Base-by-base conservation (phyloP, 2,329 filamentous ascomycete species). In the Epichloe bromicola region DNA sequence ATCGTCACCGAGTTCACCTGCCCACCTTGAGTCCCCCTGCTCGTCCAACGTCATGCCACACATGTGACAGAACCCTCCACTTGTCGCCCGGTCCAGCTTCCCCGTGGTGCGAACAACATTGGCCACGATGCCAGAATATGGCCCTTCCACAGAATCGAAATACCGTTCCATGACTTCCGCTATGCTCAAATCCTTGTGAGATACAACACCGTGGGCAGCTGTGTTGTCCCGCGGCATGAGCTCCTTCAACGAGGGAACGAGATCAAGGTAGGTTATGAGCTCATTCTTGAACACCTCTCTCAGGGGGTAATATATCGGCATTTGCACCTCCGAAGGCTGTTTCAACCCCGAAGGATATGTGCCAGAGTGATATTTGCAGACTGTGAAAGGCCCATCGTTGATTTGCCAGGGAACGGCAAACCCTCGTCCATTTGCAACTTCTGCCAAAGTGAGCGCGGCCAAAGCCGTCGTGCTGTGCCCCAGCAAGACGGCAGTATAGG, bases 101-200 rank as follows among this genome's bases (percentile, higher is more conserved):
- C 82, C 83, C n/a, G 86, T 84, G 36, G 91, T 98, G 55, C 88
- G 81, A 5, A 96, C 91, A 10, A 98, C 93, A 64, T 98, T 98
- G 34, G 90, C 85, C 57, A 98, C 90, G 51, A 97, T 88, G 51
- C 86, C 88, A 3, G 90, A 87, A 61, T 94, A 96, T 53, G 85
- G 85, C 57, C 81, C 79, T 63, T 95, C 90, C 15, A 95, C 66
- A 39, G 88, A 40, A 57, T 81, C 79, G 61, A 98, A 95, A 65
- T 96, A 98, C 52, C 88, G 83, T 52, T 76, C 71, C 83, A 97
- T 90, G 50, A 98, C 78, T 58, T 90, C 85, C 62, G 96, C 89
- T 60, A 98, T 96, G 44, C 88, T 94, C 44, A 88, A 77, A 57
- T 88, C 84, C 62, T 83, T 86, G 58, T 85, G 82, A 34, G 79